These are phyloP conservation scores for Phytophthora litchii DNA, from an alignment of 352 stramenopile genomes.

Conservation along the genomic window DNA sequence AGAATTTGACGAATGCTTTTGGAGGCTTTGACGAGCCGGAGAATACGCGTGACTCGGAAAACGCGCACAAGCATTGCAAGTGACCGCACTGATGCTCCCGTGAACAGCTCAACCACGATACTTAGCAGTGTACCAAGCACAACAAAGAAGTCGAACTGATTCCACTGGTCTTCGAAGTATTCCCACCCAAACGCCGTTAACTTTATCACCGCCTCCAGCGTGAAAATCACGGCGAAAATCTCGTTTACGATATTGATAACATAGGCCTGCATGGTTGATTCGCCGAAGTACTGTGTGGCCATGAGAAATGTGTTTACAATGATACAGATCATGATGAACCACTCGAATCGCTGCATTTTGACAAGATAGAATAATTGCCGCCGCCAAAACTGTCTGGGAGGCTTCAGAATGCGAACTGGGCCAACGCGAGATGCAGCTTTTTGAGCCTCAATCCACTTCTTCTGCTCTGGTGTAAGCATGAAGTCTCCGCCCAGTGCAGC, in stretches of 20 bases:
- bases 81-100: constrained; percentile 60
- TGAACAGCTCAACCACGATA: constrained; percentile 64
- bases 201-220: constrained; percentile 89
- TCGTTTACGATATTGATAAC: constrained; percentile 83
- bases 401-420: constrained; percentile 63
- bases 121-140: constrained; percentile 70
- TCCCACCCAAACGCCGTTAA: constrained; percentile 70
- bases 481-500: constrained; percentile 69
- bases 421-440: constrained; percentile 68
- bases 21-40: constrained; percentile 85
- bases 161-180: constrained; percentile 91
- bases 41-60: constrained; percentile 89
- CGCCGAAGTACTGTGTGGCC: constrained; percentile 85
- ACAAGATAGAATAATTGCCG: constrained; percentile 71
- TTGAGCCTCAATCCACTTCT: constrained; percentile 90
- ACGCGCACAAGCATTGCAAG: constrained; percentile 90
- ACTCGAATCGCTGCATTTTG: constrained; percentile 80
- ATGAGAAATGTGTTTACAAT: constrained; percentile 91
- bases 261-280: constrained; percentile 57
- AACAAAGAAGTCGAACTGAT: constrained; percentile 90
- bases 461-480: constrained; percentile 89
- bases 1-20: constrained; percentile 90
- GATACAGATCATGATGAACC: constrained; percentile 91
- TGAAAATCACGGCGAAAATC: constrained; percentile 90
- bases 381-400: constrained; percentile 56